phyloP scores from a whole-genome alignment of 306 rosid species.

The Lablab purpureus region DNA sequence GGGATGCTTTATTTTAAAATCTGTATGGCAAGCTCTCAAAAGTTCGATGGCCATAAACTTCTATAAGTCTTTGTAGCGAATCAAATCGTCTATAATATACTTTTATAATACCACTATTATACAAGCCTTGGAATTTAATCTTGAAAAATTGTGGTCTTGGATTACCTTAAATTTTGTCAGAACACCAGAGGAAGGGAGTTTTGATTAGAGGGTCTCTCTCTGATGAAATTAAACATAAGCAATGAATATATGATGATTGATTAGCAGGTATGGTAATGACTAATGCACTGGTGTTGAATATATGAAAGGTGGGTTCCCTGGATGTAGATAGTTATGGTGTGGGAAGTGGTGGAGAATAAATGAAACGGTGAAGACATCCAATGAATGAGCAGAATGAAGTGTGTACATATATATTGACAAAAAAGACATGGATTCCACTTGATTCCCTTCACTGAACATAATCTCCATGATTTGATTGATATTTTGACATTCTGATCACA shows the following conservation, averaged over 20 bases:
- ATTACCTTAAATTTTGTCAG: background rate
- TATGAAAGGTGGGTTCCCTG: background rate
- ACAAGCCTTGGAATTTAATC: background rate
- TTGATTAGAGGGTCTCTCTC: background rate
- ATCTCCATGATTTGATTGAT: conserved; percentile 33
- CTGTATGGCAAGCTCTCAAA: conserved; percentile 11
- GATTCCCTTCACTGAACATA: conserved; percentile 44
- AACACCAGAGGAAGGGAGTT: background rate
- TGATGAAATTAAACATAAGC: background rate
- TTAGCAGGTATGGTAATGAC: too few species aligned
- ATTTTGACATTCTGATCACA: conserved; percentile 20
- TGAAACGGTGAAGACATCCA: conserved; percentile 32
- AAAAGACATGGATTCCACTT: conserved; percentile 10
- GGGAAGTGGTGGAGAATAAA: conserved; percentile 31
- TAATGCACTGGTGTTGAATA: background rate
- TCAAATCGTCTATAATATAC: conserved; percentile 33
- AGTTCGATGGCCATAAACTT: conserved; percentile 23
- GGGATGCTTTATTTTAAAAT: conserved; percentile 34
- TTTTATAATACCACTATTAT: background rate
- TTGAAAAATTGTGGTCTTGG: background rate
- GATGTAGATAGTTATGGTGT: conserved; percentile 12
- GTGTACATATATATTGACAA: background rate
- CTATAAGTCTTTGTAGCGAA: conserved; percentile 37
- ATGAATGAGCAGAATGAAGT: background rate
- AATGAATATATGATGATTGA: too few species aligned